These are phyloP conservation scores for Hirsutella rhossiliensis DNA, from an alignment of 2,329 filamentous ascomycete species.

Conservation along the genomic window DNA sequence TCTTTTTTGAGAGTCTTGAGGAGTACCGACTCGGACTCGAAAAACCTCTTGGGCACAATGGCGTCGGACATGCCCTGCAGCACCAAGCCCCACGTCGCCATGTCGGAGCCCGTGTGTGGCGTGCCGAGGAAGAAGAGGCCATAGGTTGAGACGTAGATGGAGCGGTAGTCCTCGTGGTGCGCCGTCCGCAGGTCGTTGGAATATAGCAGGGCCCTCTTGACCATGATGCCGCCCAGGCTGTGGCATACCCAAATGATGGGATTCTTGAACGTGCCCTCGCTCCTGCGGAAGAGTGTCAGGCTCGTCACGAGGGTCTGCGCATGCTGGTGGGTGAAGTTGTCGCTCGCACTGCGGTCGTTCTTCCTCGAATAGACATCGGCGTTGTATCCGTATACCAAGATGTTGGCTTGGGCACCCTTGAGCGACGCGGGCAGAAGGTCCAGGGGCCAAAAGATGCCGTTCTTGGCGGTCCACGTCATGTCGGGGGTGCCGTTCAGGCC, in stretches of 20 bases:
- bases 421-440: conserved; percentile 54
- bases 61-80: conserved; percentile 56
- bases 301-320: conserved; percentile 55
- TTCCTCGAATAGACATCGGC: conserved; percentile 45
- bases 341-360: conserved; percentile 42
- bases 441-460: conserved; percentile 55
- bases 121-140: conserved; percentile 69
- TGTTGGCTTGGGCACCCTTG: conserved; percentile 43
- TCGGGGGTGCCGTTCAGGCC: conserved; percentile 56
- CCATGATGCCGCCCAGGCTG: conserved; percentile 59
- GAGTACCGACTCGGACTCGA: conserved; percentile 56
- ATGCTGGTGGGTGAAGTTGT: conserved; percentile 58
- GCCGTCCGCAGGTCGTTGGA: conserved; percentile 48
- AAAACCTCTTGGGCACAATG: conserved; percentile 51
- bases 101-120: conserved; percentile 58
- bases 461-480: conserved; percentile 47
- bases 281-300: conserved; percentile 50
- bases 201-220: conserved; percentile 58
- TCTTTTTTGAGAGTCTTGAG: conserved; percentile 60
- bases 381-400: conserved; percentile 66
- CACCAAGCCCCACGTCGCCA: conserved; percentile 55
- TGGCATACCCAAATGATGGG: conserved; percentile 70
- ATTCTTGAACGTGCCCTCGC: conserved; percentile 41
- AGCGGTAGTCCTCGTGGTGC: conserved; percentile 51
- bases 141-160: conserved; percentile 63